Evolutionary conservation across 75 land plant species (phyloP), one percentile per base, ranked within the genome.

Genomic region (Adiantum capillusveneris): DNA sequence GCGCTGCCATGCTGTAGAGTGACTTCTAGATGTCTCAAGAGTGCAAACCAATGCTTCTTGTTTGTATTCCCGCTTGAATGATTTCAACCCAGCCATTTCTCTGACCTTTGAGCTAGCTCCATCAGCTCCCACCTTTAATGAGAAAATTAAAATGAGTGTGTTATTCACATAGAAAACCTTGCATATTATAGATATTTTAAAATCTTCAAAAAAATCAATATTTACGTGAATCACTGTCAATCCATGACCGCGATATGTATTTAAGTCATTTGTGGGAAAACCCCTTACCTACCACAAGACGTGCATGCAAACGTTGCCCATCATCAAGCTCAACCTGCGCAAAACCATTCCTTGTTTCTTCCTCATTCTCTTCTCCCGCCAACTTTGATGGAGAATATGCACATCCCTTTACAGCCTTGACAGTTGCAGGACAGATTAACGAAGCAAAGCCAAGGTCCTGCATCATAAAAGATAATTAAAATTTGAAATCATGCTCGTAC

Each of bases 81-180:
- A 78, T 44, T 75, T 71, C 14, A 94, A 59, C 39, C 96, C 98
- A 44, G 85, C 81, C 63, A 86, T 71, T 58, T 79, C 62, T 60
- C 96, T 73, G 27, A 89, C 85, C 29, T 63, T 75, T 18, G 98
- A 93, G 60, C 76, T 83, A 17, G 78, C 78, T 31, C 98, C 98
- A 89, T 94, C 98, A 49, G 98, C 85, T 64, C 98, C 98, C 57
- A 94, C 80, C 98, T 94, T 5, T 9, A 34, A 34, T n/a, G n/a
- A n/a, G n/a, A n/a, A n/a, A n/a, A n/a, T n/a, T n/a, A n/a, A n/a
- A n/a, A n/a, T n/a, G n/a, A n/a, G n/a, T n/a, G n/a, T n/a, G n/a
- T n/a, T n/a, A n/a, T n/a, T n/a, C n/a, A n/a, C n/a, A n/a, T n/a
- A n/a, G n/a, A n/a, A n/a, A n/a, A n/a, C n/a, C n/a, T n/a, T n/a